Percentiles rank a stretch among this genome's conserved stretches.
Conservation (phyloP, 208 protist species). For the Crithidia acanthocephali region DNA sequence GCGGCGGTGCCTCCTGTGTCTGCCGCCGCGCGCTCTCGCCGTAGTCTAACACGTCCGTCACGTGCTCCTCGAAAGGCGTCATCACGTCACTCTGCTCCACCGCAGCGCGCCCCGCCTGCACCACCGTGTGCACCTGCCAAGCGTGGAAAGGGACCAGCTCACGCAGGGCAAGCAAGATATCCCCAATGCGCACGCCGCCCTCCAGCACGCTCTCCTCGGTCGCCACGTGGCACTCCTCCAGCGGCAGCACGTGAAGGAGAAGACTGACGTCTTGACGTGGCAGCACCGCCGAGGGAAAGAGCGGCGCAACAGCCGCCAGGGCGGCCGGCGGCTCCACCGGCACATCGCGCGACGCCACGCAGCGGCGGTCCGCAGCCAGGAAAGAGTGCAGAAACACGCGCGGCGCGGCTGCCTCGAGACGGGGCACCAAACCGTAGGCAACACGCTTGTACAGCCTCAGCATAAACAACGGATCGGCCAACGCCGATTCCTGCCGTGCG, state of each 20-base stretch:
- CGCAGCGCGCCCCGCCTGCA: constrained; percentile 15
- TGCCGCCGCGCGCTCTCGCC: constrained; percentile 18
- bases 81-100: constrained; percentile 38
- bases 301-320: constrained; percentile 38
- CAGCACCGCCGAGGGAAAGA: constrained; percentile 47
- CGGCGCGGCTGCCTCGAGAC: constrained; percentile 4
- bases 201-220: background rate
- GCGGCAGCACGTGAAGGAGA: constrained; percentile 49
- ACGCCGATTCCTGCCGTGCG: constrained; percentile 11
- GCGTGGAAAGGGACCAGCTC: constrained; percentile 31
- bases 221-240: constrained; percentile 31
- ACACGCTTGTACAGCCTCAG: constrained; percentile 55
- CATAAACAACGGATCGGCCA: constrained; percentile 55
- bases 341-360: constrained; percentile 14
- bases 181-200: constrained; percentile 26
- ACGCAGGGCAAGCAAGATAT: constrained; percentile 32
- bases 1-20: constrained; percentile 20
- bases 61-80: constrained; percentile 45
- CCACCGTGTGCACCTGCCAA: constrained; percentile 28
- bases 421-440: constrained; percentile 38
- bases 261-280: constrained; percentile 59
- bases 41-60: constrained; percentile 36
- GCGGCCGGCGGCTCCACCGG: constrained; percentile 19
- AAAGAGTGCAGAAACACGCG: constrained; percentile 29
- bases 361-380: constrained; percentile 27